Conservation (phyloP, 2,329 filamentous ascomycete genomes). For the Neoarthrinium moseri region DNA sequence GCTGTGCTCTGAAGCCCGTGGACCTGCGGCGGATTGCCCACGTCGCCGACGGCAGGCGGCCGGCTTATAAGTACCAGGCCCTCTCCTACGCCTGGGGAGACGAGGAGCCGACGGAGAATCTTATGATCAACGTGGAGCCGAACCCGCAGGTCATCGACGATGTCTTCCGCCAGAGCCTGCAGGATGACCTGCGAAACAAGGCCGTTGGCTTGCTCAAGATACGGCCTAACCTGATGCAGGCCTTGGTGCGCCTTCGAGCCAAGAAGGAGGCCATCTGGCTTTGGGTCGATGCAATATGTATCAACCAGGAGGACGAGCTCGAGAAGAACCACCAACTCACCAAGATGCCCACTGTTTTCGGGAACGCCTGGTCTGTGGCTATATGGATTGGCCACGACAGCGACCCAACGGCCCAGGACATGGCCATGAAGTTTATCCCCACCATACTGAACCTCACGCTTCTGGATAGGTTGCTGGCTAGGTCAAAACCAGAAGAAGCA, state of each 20-base stretch:
- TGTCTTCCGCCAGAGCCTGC: neutral
- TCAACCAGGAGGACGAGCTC: neutral
- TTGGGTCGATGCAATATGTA: too few relatives aligned
- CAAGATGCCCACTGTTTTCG: neutral
- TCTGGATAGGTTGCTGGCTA: neutral
- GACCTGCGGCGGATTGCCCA: neutral
- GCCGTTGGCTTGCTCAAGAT: neutral
- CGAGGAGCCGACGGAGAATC: neutral
- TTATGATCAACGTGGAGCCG: neutral
- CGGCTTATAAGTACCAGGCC: neutral
- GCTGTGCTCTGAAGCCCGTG: neutral
- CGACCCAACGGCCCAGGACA: neutral
- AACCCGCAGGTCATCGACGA: neutral
- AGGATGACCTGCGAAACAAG: neutral
- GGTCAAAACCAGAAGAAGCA: neutral
- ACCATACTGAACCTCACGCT: neutral
- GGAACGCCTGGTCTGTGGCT: neutral
- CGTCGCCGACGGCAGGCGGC: neutral
- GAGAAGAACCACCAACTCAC: neutral
- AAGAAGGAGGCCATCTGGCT: neutral
- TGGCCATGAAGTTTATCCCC: neutral
- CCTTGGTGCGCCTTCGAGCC: neutral
- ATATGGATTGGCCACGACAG: neutral
- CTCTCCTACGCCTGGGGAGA: neutral
- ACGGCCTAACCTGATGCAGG: neutral